Evolutionary conservation across 306 rosid species (phyloP).

Genomic region (Elaeagnus macrophylla): DNA sequence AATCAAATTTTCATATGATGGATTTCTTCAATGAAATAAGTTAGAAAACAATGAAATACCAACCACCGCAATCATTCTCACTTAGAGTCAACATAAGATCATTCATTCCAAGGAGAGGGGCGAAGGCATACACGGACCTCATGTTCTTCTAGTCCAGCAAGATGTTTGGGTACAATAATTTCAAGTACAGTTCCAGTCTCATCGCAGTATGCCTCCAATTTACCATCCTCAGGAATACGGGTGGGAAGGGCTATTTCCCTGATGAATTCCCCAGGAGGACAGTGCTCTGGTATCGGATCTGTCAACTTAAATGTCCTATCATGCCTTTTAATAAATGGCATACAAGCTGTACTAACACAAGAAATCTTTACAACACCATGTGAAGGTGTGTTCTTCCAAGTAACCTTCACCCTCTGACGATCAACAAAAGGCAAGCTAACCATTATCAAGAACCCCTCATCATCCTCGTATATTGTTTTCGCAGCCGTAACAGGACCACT

Average conservation of each 20-base stretch:
- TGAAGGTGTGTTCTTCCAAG: constrained; percentile 30
- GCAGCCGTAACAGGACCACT: constrained; percentile 34
- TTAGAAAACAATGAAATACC: too few relatives aligned
- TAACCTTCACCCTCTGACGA: constrained; percentile 24
- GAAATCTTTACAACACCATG: constrained; percentile 34
- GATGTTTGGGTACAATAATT: constrained; percentile 27
- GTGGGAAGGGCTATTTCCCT: constrained; percentile 32
- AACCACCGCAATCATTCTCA: too few relatives aligned
- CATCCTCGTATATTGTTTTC: constrained; percentile 33
- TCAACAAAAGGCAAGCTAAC: constrained; percentile 29
- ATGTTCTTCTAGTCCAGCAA: too few relatives aligned
- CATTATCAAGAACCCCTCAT: constrained; percentile 25
- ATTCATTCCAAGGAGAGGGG: constrained; percentile 18
- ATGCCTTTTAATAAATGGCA: constrained; percentile 24
- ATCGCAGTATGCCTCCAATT: constrained; percentile 28
- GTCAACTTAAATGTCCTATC: constrained; percentile 35
- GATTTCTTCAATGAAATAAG: too few relatives aligned
- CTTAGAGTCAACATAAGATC: constrained; percentile 22
- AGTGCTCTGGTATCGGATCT: constrained; percentile 32
- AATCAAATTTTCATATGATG: too few relatives aligned
- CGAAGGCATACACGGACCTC: too few relatives aligned
- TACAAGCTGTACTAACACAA: constrained; percentile 23
- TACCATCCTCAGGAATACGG: constrained; percentile 35
- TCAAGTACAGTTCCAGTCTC: constrained; percentile 27
- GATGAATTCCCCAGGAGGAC: constrained; percentile 34